Conservation (phyloP, 2,329 filamentous ascomycete species). For the Pezicula rhizophila region DNA sequence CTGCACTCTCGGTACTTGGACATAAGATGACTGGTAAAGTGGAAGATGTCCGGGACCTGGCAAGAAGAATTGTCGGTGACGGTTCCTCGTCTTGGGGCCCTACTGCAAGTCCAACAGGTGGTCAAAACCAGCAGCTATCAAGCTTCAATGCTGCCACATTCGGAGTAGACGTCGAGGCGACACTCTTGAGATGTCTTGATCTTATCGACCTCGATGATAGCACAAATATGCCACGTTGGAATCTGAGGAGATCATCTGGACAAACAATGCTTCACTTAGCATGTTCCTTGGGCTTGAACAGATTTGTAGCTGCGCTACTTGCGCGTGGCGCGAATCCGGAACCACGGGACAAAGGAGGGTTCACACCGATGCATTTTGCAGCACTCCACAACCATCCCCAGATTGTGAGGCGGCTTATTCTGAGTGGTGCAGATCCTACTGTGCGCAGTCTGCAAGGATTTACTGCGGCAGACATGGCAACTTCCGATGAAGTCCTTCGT, state of each 20-base stretch:
- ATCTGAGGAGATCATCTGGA: conserved; percentile 59
- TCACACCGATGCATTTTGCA: conserved; percentile 77
- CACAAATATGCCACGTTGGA: conserved; percentile 59
- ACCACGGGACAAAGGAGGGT: conserved; percentile 69
- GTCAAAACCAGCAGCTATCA: conserved; percentile 38
- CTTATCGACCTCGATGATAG: conserved; percentile 74
- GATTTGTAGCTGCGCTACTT: conserved; percentile 71
- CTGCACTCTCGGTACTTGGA: conserved; percentile 58
- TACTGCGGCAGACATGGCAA: conserved; percentile 65
- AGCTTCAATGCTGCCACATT: conserved; percentile 32
- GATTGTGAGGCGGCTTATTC: conserved; percentile 69
- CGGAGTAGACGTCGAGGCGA: conserved; percentile 28
- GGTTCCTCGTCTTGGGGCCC: conserved; percentile 43
- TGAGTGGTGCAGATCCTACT: conserved; percentile 66
- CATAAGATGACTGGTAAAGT: conserved; percentile 59
- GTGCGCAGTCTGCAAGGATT: conserved; percentile 65
- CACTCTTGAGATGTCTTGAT: conserved; percentile 67
- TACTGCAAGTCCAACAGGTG: conserved; percentile 34
- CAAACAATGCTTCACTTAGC: conserved; percentile 79
- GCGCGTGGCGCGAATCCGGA: conserved; percentile 74
- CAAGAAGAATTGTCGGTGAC: conserved; percentile 51
- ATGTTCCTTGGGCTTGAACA: conserved; percentile 66
- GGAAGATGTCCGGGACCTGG: conserved; percentile 55
- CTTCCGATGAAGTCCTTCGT: conserved; percentile 56
- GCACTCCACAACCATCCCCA: conserved; percentile 69